Base-by-base conservation (phyloP, 106 monocot genomes). In the Dioscorea zingiberensis region DNA sequence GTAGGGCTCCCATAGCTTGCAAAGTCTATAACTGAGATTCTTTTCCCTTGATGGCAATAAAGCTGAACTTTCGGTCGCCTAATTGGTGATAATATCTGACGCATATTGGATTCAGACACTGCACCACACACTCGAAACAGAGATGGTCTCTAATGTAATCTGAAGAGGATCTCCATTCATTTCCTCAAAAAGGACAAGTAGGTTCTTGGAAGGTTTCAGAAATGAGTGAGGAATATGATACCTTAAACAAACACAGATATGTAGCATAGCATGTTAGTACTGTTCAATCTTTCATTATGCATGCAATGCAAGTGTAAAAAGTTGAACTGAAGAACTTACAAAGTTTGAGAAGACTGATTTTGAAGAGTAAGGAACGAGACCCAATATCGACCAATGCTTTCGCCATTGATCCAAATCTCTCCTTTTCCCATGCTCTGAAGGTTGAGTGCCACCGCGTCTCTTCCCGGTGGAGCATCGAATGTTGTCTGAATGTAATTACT, bases 371-470 rank as follows among this genome's bases (percentile, higher is more conserved):
- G 83, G 25, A 86, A 89, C 10, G 97, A 92, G 28, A 89, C 84
- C 97, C 97, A 98, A 44, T 89, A 98, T 27, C 92, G 78, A 47
- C 97, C 92, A 38, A 92, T 98, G 73, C 74, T 88, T 71, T 86
- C 68, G 48, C 97, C 97, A 65, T 98, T 98, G 46, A 98, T 59
- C 88, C 89, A 98, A 1, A 69, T 81, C 59, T 89, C 86, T 15
- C 97, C 97, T 76, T 98, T 98, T 1, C 92, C 80, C 97, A 98
- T 98, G 62, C 86, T 80, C 12, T 27, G 29, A 29, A 98, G 83
- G 71, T 98, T 80, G 7, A 98, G 76, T 8, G 75, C 88, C 19
- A 92, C 66, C 6, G 92, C 82, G 21, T 77, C 69, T 27, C 4
- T 62, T 1, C 88, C 86, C 15, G 14, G 11, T 4, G 97, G 92